Conservation (phyloP, 2,329 filamentous ascomycete species). For the Alternaria sp. region DNA sequence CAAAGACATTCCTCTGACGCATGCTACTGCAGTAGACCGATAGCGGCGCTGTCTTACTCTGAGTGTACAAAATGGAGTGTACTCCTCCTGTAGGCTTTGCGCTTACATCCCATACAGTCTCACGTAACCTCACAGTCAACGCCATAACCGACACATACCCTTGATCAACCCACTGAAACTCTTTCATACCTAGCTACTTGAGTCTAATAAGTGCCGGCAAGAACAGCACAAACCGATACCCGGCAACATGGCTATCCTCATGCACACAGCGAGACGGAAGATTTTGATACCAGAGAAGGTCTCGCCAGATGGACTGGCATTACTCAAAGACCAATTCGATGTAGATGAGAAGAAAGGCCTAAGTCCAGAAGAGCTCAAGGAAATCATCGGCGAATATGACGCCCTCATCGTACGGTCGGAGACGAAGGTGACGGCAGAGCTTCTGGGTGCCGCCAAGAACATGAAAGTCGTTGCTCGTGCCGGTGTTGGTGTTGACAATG, state of each 20-base stretch:
- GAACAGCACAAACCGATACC: not conserved
- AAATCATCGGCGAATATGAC: conserved; percentile 74
- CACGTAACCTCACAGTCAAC: not conserved
- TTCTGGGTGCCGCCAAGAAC: conserved; percentile 70
- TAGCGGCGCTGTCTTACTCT: conserved; percentile 30
- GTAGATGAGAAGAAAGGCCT: conserved; percentile 72
- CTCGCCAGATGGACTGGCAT: conserved; percentile 75
- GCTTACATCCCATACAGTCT: not conserved
- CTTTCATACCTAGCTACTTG: not conserved
- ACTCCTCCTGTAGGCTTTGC: not conserved
- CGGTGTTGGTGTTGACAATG: conserved; percentile 82
- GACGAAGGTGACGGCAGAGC: conserved; percentile 75
- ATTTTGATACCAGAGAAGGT: conserved; percentile 82
- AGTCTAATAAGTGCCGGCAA: too few species aligned
- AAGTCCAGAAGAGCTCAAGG: conserved; percentile 66
- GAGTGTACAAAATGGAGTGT: conserved; percentile 15
- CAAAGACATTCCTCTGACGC: conserved; percentile 35
- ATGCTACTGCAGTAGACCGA: conserved; percentile 25
- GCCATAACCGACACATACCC: not conserved
- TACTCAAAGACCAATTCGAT: conserved; percentile 70
- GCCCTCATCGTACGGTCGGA: conserved; percentile 82
- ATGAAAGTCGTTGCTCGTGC: conserved; percentile 81
- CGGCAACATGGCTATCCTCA: conserved; percentile 40
- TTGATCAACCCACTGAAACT: not conserved
- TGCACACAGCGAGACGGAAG: conserved; percentile 50